phyloP scores from a whole-genome alignment of 2,329 filamentous ascomycete species.

The Aciculosporium take region DNA sequence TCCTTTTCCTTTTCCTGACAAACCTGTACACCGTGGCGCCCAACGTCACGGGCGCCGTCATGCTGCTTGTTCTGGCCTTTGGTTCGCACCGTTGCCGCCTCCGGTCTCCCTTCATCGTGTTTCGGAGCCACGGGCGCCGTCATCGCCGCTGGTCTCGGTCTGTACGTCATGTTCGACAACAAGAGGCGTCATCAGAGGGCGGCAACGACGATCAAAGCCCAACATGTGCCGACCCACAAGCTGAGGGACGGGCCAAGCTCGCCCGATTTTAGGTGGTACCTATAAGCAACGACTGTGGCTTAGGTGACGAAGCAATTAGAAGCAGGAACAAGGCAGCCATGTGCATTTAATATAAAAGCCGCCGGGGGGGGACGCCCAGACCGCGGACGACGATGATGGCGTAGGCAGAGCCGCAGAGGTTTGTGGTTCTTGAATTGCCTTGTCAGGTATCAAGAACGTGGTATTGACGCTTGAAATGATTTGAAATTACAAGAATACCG shows the following conservation, averaged over 20 bases:
- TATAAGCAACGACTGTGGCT: slow-evolving; percentile 14
- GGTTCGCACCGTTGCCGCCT: slow-evolving; percentile 50
- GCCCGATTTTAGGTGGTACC: slow-evolving; percentile 37
- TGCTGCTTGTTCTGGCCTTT: slow-evolving; percentile 61
- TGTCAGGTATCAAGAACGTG: too few species aligned
- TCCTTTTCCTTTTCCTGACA: slow-evolving; percentile 49
- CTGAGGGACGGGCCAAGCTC: slow-evolving; percentile 33
- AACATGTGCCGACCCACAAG: slow-evolving; percentile 35
- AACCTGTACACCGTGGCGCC: slow-evolving; percentile 75
- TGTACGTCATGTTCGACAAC: slow-evolving; percentile 46
- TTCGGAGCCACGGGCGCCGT: slow-evolving; percentile 48
- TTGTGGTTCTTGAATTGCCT: slow-evolving; percentile 25
- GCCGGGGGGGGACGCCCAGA: slow-evolving; percentile 18
- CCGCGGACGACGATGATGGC: slow-evolving; percentile 21
- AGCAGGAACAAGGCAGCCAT: background rate
- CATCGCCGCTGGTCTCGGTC: slow-evolving; percentile 38
- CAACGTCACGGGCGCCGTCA: slow-evolving; percentile 58
- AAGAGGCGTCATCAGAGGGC: slow-evolving; percentile 36
- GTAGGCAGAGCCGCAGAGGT: slow-evolving; percentile 23
- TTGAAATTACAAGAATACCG: too few species aligned
- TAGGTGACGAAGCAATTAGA: background rate
- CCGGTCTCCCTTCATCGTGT: slow-evolving; percentile 59
- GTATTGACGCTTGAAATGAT: too few species aligned
- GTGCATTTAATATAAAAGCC: slow-evolving; percentile 7
- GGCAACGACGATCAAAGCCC: slow-evolving; percentile 31